Conservation (phyloP, 768 basidiomycete genomes). For the Naganishia kalamii region DNA sequence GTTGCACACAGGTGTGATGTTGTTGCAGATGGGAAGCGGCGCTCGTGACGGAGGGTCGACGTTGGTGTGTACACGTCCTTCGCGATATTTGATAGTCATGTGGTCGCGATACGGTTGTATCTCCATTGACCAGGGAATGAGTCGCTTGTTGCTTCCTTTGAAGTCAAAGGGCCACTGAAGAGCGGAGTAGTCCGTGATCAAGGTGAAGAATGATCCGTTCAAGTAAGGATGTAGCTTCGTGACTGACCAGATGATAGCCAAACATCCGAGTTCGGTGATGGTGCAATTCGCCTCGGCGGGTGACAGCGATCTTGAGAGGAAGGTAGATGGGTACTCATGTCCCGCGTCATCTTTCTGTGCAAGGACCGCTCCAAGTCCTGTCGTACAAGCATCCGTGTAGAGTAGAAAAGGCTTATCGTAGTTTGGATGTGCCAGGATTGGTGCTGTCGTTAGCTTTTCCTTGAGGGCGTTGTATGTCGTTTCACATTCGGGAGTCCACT, state of each 20-base stretch:
- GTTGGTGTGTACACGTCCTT: no score
- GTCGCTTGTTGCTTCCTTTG: no score
- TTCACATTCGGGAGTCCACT: not conserved
- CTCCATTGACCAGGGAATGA: no score
- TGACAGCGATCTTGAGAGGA: no score
- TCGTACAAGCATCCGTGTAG: not conserved
- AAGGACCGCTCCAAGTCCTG: conserved; percentile 16
- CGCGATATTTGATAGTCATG: conserved; percentile 23
- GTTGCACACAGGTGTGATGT: no score
- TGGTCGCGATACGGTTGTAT: no score
- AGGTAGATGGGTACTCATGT: conserved; percentile 11
- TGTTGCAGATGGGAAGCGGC: no score
- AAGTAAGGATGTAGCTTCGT: conserved; percentile 7
- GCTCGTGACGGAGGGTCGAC: no score
- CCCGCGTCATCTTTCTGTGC: conserved; percentile 8
- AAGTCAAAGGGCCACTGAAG: no score
- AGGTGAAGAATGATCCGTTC: not conserved
- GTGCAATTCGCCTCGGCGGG: no score
- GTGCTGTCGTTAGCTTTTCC: not conserved
- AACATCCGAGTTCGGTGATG: no score
- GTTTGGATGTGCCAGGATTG: conserved; percentile 15
- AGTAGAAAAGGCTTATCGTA: conserved; percentile 12
- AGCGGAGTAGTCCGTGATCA: no score
- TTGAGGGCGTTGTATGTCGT: conserved; percentile 20
- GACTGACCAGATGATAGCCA: conserved; percentile 24